Base-by-base conservation (phyloP, 352 stramenopile genomes). In the Thalassiosira ordinaria region DNA sequence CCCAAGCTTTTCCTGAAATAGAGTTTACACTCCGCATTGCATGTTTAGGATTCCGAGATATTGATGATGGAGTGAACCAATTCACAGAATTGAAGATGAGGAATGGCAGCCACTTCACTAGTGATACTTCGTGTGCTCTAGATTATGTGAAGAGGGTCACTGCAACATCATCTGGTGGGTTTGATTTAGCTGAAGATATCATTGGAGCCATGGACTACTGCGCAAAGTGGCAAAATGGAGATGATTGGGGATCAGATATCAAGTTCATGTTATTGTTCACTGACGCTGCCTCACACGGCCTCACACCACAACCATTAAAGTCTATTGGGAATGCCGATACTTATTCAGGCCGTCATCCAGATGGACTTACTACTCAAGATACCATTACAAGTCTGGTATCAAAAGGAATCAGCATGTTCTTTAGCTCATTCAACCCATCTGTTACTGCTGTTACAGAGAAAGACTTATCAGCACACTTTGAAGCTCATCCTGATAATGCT, bases 251-350 rank as follows among this genome's bases (percentile, higher is more conserved):
- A 46, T 81, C 77, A 37, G 59, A 74, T 35, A 81, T 89, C 26
- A 91, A 91, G 59, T 85, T 70, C 52, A 67, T 91, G 41, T 52
- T 91, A 16, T 26, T 91, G 4, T 74, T 91, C 14, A 79, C 85
- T 44, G 85, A 91, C 78, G 79, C 85, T 56, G 62, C 85, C 55
- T 55, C 82, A 41, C 85, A 91, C 74, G 81, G 85, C 11, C 64
- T 88, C 8, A 52, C 76, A 1, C 55, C 72, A 46, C 29, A 39
- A 37, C 14, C 33, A 22, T 77, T 59, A 49, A 44, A 26, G 31
- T 22, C 20, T 14, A 18, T 67, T 16, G 37, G 6, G 9, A 87
- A 86, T 53, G 63, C 31, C 51, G 85, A 91, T 74, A 65, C 29
- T 18, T 87, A 88, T 46, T 29, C 53, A 59, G 57, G 61, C 46